Evolutionary conservation across 371 early-diverging fungal genomes (phyloP), one percentile per base, ranked within the genome.

Genomic region (Mucor lusitanicus): DNA sequence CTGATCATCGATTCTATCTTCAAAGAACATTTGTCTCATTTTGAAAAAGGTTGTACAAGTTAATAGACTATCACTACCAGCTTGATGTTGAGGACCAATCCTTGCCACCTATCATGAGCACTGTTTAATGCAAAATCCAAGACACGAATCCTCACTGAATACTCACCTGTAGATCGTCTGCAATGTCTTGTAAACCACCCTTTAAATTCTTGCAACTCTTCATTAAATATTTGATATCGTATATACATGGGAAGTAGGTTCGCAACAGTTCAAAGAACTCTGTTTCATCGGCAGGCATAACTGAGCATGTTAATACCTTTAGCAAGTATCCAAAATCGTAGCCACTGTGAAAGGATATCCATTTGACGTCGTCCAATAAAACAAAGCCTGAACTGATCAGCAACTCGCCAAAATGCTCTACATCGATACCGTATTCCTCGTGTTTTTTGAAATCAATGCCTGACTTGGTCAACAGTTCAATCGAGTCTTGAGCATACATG

Each of bases 321-420:
- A 99, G 82, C 35, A 99, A 84, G 75, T 99, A 99, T 15, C 99
- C 99, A 89, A 99, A 99, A 81, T 99, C 99, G 77, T 99, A 99
- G 1, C 97, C 97, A 82, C 96, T 94, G 79, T 99, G 99, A 85
- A 99, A 99, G 4, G 98, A 96, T 30, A 99, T 90, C 99, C 99
- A 99, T 72, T 93, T 92, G 27, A 99, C 95, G 59, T 97, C 91
- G 64, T 92, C 90, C 69, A 94, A 75, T 61, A 99, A 85, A 11
- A 99, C 97, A 75, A 99, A 85, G 1, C 99, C 99, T 25, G 97
- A 96, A 66, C 95, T 96, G 63, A 97, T 99, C 76, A 99, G 80
- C 23, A 99, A 85, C 76, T 97, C 99, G 37, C 99, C 99, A 89
- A 99, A 99, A 62, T 96, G 94, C 50, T 94, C 90, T 11, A 97